Base-by-base conservation (phyloP, 2,329 filamentous ascomycete genomes). In the Lachnellula hyalina region DNA sequence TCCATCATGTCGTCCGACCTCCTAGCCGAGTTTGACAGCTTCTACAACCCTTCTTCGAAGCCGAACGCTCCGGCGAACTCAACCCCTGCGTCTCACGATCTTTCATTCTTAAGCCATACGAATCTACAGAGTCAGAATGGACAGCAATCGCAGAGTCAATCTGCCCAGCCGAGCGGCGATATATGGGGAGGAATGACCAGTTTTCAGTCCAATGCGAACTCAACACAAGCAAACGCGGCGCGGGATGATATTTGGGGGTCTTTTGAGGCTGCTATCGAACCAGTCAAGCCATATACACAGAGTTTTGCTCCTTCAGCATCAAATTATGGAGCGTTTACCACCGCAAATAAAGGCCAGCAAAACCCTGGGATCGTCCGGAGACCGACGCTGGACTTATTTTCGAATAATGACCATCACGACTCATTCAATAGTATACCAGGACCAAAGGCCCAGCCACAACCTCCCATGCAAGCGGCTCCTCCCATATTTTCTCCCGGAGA, bases 1-100 rank as follows among this genome's bases (percentile, higher is more conserved):
- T 32, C 34, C 54, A 57, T 34, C 21, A 86, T 86, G 83, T 86
- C 83, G 62, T 81, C 82, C 58, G 82, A 86, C 69, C 77, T 86
- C 54, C 83, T 86, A 65, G 83, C 82, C 53, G 80, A 83, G 61
- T 85, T 86, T 62, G 81, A 79, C 64, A 74, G 72, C 63, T 72
- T 75, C 61, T 74, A 78, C 51, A 62, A 62, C 57, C 59, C 70
- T 55, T 65, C 72, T 32, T 63, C 61, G 46, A 62, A 32, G 28
- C 28, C 28, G 28, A 32, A 64, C n/a, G 58, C 62, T 15, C 65
- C 70, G 47, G 60, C 63, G n/a, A 57, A 49, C 38, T 34, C 60
- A 2, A 54, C 59, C 2, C 51, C 63, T 15, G 54, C 63, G 15
- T 56, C 55, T 36, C 64, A 66, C 38, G 61, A 65, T 44, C 54